Evolutionary conservation across 768 basidiomycete genomes (phyloP).

Genomic region (Rhodotorula toruloides): DNA sequence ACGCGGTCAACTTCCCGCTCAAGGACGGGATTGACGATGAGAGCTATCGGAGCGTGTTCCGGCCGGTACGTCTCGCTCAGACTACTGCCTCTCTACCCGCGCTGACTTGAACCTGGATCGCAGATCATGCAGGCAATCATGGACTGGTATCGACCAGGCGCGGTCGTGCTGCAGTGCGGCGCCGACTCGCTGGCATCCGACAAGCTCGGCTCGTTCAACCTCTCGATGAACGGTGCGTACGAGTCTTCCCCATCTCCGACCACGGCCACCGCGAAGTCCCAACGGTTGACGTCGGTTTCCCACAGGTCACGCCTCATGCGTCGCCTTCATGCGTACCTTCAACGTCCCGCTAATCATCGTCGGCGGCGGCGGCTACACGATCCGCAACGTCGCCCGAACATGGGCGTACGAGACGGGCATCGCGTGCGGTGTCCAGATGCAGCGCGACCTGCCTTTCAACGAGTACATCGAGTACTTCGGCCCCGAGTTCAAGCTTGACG

Average conservation of each 20-base stretch:
- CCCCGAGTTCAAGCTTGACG: constrained; percentile 86
- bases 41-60: constrained; percentile 77
- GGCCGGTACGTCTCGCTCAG: constrained; percentile 61
- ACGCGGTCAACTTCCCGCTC: constrained; percentile 86
- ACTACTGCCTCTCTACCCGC: not conserved
- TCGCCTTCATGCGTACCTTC: constrained; percentile 73
- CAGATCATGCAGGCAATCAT: constrained; percentile 78
- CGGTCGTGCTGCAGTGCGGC: constrained; percentile 87
- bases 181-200: constrained; percentile 93
- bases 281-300: not conserved
- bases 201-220: constrained; percentile 91
- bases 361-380: constrained; percentile 94
- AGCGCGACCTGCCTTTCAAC: constrained; percentile 73
- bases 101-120: not conserved
- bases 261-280: not conserved
- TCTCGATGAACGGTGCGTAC: constrained; percentile 68
- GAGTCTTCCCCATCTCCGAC: not conserved
- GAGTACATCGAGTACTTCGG: constrained; percentile 97
- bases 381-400: constrained; percentile 87
- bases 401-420: constrained; percentile 98
- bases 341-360: constrained; percentile 83
- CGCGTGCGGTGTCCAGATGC: constrained; percentile 76
- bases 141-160: constrained; percentile 80
- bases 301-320: constrained; percentile 80
- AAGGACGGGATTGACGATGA: constrained; percentile 93